Percentiles rank a stretch among this genome's conserved stretches.
Conservation (phyloP, 2,329 filamentous ascomycete genomes). For the Phialophora verrucosa region DNA sequence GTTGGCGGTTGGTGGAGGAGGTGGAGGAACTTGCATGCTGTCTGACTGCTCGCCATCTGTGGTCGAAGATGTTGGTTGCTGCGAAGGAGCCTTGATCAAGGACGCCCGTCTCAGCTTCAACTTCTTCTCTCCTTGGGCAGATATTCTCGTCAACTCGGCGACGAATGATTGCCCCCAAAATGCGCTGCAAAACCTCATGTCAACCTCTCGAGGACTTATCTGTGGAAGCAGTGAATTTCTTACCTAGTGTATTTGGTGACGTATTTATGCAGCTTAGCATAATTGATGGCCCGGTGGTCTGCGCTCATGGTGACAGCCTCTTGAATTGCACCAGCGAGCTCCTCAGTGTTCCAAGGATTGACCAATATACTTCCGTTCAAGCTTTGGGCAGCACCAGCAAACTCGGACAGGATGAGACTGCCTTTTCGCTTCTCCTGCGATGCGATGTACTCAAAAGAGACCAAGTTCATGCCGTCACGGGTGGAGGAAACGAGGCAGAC, state of each 20-base stretch:
- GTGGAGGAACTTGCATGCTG: not conserved
- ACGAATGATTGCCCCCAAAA: constrained; percentile 98
- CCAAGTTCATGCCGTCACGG: constrained; percentile 98
- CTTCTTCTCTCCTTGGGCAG: constrained; percentile 58
- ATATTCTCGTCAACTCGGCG: constrained; percentile 72
- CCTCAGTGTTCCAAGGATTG: constrained; percentile 98
- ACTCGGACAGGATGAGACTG: constrained; percentile 93
- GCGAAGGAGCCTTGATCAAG: constrained; percentile 25
- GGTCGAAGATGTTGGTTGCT: constrained; percentile 6
- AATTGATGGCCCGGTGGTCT: constrained; percentile 84
- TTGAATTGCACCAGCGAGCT: constrained; percentile 89
- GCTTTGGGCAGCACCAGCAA: constrained; percentile 92
- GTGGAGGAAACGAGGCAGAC: constrained; percentile 92
- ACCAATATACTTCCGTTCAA: constrained; percentile 92
- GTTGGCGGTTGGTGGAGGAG: not conserved
- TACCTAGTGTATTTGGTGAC: constrained; percentile 94
- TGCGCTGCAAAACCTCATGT: constrained; percentile 58
- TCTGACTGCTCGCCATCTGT: constrained; percentile 12
- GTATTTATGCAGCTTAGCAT: constrained; percentile 89
- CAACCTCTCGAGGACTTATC: constrained; percentile 35
- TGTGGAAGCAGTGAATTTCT: not conserved
- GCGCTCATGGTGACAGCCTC: constrained; percentile 96
- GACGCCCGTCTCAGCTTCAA: constrained; percentile 46
- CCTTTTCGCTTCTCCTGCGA: constrained; percentile 89
- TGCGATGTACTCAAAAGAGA: constrained; percentile 97